Evolutionary conservation across 139 green algal species (phyloP).

Genomic region (Coelastrella sp.): DNA sequence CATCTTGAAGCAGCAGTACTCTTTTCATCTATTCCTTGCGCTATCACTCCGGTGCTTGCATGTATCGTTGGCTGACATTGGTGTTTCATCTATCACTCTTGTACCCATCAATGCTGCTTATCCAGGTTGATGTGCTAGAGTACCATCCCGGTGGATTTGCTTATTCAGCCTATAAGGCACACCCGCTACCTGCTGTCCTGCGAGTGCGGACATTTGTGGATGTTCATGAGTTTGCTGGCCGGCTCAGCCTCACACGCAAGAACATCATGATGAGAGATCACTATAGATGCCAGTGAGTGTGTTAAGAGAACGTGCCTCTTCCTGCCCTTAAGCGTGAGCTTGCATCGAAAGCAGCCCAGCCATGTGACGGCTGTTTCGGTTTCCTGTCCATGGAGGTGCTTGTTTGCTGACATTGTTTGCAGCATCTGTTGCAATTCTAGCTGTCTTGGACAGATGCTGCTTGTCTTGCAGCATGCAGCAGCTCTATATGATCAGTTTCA

Average conservation of each 20-base stretch:
- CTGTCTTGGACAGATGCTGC: no score
- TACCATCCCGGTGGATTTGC: constrained; percentile 49
- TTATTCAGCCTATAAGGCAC: constrained; percentile 35
- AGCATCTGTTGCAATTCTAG: no score
- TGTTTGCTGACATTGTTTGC: no score
- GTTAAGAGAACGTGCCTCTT: not conserved
- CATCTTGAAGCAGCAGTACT: no score
- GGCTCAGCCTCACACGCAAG: constrained; percentile 51
- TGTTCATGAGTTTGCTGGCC: constrained; percentile 41
- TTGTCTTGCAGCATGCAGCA: no score
- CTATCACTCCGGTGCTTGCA: no score
- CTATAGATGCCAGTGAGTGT: constrained; percentile 64
- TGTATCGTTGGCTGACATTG: not conserved
- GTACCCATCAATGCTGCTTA: not conserved
- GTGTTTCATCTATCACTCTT: not conserved
- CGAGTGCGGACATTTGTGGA: constrained; percentile 50
- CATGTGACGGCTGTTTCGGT: no score
- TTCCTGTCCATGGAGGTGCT: no score
- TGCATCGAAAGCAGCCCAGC: no score
- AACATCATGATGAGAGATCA: constrained; percentile 67
- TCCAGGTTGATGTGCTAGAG: constrained; percentile 57
- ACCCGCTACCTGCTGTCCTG: constrained; percentile 55
- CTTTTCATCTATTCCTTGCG: no score
- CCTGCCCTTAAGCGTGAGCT: no score
- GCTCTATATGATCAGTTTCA: not conserved